A percentile compares a stretch with the other conserved stretches of the same genome.
Conservation (phyloP, 495 filamentous ascomycete species). For the Aspergillus wentii region DNA sequence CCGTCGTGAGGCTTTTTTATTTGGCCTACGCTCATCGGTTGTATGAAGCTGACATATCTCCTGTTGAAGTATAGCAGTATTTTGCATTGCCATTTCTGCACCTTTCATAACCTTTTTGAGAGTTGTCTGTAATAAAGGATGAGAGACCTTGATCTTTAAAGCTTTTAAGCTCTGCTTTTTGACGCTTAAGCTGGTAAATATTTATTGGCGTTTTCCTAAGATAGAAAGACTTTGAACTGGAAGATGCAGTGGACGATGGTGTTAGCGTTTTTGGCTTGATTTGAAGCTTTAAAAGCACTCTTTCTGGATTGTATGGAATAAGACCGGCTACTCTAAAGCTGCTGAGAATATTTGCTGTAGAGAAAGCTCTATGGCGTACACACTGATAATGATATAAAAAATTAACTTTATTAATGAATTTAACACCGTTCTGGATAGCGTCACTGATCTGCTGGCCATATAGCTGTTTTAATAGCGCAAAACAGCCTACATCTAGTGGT, state of each 20-base stretch:
- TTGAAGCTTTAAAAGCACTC: neutral
- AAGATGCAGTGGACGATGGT: constrained; percentile 2
- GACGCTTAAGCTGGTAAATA: too few relatives aligned
- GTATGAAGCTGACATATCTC: neutral
- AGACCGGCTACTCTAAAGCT: too few relatives aligned
- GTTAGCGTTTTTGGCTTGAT: neutral
- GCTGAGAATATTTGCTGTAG: constrained; percentile 1
- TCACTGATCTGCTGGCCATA: constrained; percentile 8
- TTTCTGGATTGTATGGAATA: too few relatives aligned
- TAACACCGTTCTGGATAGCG: neutral
- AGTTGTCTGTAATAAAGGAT: neutral
- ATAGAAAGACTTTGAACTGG: too few relatives aligned
- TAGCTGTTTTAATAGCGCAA: constrained; percentile 10
- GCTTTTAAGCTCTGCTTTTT: too few relatives aligned
- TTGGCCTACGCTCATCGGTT: neutral
- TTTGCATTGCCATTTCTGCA: neutral
- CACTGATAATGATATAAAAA: neutral
- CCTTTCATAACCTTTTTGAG: neutral
- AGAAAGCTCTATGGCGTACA: neutral
- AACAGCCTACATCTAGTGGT: constrained; percentile 17
- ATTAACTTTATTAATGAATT: neutral
- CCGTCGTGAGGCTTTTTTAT: neutral
- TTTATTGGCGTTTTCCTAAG: too few relatives aligned
- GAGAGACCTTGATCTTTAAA: too few relatives aligned
- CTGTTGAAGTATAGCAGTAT: neutral